Base-by-base conservation (phyloP, 1,284 basidiomycete species). In the Ceratobasidium sp. region DNA sequence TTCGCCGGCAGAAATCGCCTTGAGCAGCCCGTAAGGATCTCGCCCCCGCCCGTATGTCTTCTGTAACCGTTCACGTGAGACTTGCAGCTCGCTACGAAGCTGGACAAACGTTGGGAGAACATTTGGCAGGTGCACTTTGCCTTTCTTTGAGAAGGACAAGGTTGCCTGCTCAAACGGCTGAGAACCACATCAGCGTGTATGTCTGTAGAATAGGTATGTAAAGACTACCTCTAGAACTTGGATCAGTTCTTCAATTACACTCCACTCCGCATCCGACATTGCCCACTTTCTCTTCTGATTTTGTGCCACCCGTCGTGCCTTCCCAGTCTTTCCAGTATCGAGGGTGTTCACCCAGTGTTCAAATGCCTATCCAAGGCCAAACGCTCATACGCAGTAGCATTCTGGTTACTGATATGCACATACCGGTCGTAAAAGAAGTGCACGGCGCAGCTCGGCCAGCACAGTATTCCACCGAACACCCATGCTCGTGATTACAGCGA, bases 401-500 rank as follows among this genome's bases (percentile, higher is more conserved):
- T 23, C 15, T 3, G 4, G 47, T 28, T 13, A 65, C 17, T 8
- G 3, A 6, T 23, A 13, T 37, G 35, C 23, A 35, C 65, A 33
- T 53, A 67, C 65, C 15, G 65, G 23, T 54, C 47, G 28, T 4
- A 67, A n/a, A 4, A 53, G 28, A 11, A 53, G 20, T 13, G 65
- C 65, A 37, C 65, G 49, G 0, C 65, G 65, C 1, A 67, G 10
- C 33, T 67, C 65, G 1, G 65, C 65, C 20, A 67, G 31, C 2
- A 67, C 49, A 11, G 49, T 49, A 15, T 67, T 67, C 65, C 65
- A 67, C 33, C 65, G 13, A 20, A 67, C 33, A 1, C 8, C 7
- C 33, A 67, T 33, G n/a, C 65, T 67, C 49, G 53, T 67, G 31
- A 67, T 67, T 3, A 67, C 65, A 35, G 65, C 65, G 15, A 37